These are phyloP conservation scores for Erodium trifolium DNA, from an alignment of 441 rosid genomes.

Conservation along the genomic window DNA sequence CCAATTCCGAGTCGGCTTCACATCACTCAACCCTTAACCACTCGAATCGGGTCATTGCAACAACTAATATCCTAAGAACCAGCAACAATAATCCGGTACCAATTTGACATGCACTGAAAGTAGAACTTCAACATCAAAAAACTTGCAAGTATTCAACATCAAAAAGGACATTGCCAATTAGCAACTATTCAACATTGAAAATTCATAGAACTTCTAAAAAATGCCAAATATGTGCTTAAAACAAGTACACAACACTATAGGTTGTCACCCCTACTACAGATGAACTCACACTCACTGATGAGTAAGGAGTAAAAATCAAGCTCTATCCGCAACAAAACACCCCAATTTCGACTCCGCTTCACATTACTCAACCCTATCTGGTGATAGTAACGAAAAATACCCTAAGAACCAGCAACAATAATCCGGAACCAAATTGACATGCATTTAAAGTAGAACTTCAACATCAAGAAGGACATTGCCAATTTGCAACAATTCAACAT, in stretches of 20 bases:
- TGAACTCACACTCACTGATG: neutral
- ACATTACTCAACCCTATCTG: neutral
- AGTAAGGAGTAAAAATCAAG: neutral
- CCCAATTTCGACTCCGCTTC: neutral
- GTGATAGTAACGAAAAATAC: too few species aligned
- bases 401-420: neutral
- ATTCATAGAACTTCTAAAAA: too few species aligned
- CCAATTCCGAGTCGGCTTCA: neutral
- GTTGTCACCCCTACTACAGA: neutral
- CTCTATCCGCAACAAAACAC: neutral
- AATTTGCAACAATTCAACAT: neutral
- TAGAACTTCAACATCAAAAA: neutral
- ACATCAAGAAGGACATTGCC: neutral
- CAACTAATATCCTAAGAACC: neutral
- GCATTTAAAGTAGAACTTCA: neutral
- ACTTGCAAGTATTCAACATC: too few species aligned
- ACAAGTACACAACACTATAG: neutral
- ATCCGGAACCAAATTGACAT: neutral
- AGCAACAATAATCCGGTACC: neutral
- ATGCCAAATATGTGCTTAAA: neutral
- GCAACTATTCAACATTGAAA: too few species aligned
- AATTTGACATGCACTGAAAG: neutral
- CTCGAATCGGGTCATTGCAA: neutral
- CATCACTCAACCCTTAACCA: neutral
- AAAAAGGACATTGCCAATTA: too few species aligned